phyloP scores from a whole-genome alignment of 805 yeast species.

The Yamadazyma kitorensis region DNA sequence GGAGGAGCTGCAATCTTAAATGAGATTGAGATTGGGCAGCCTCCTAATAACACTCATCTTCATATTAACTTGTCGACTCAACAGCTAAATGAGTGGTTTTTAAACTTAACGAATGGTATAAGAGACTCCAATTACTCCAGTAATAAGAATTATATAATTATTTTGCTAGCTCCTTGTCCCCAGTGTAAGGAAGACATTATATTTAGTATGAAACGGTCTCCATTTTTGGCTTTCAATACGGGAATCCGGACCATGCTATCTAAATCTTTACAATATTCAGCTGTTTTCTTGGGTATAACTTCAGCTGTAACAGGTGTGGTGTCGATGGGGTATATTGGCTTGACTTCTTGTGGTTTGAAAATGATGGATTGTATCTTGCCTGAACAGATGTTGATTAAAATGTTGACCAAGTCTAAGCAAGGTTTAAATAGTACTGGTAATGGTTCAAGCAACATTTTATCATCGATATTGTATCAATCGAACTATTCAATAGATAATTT shows the following conservation, averaged over 20 bases:
- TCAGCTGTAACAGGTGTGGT: constrained; percentile 40
- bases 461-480: constrained; percentile 7
- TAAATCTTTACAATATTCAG: constrained; percentile 26
- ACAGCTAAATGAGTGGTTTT: constrained; percentile 15
- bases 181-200: constrained; percentile 37
- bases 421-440: background rate
- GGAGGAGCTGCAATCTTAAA: constrained; percentile 2
- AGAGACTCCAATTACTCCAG: constrained; percentile 1
- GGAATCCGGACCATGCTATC: constrained; percentile 16
- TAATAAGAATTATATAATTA: constrained; percentile 8
- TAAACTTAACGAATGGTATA: constrained; percentile 6
- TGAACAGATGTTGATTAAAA: constrained; percentile 25
- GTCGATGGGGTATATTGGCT: constrained; percentile 37
- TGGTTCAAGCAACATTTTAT: constrained; percentile 1
- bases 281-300: constrained; percentile 32
- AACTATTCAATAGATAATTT: constrained; percentile 22
- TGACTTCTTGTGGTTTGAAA: constrained; percentile 36
- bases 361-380: constrained; percentile 38
- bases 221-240: constrained; percentile 20
- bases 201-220: constrained; percentile 30
- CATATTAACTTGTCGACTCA: constrained; percentile 13
- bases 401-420: constrained; percentile 12
- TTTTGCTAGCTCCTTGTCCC: constrained; percentile 34
- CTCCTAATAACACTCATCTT: constrained; percentile 2
- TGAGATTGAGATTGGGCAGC: constrained; percentile 14